phyloP scores from a whole-genome alignment of 2,329 filamentous ascomycete genomes.

The Talaromyces sp. region DNA sequence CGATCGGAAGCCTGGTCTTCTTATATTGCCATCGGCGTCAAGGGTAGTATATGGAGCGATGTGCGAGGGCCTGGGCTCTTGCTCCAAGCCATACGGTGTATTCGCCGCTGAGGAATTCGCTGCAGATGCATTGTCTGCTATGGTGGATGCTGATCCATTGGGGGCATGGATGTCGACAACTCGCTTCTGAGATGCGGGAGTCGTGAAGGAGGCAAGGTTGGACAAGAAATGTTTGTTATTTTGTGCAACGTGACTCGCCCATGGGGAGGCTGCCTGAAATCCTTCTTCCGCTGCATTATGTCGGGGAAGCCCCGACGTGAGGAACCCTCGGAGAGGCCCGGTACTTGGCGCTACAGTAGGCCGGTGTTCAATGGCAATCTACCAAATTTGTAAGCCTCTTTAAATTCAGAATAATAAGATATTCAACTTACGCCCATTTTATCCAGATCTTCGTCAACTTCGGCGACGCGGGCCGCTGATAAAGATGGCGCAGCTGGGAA shows the following conservation, averaged over 20 bases:
- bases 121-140: constrained; percentile 37
- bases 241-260: constrained; percentile 77
- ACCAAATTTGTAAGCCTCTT: neutral
- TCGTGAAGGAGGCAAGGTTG: constrained; percentile 30
- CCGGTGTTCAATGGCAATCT: constrained; percentile 11
- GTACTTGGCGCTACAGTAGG: constrained; percentile 4
- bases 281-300: constrained; percentile 66
- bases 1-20: constrained; percentile 30
- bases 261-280: constrained; percentile 73
- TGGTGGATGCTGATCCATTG: constrained; percentile 42
- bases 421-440: constrained; percentile 71
- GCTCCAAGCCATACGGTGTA: constrained; percentile 37
- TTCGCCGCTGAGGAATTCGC: constrained; percentile 39
- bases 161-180: constrained; percentile 37
- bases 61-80: constrained; percentile 19
- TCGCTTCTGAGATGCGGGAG: constrained; percentile 40
- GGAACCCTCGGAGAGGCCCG: constrained; percentile 4
- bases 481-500: constrained; percentile 94
- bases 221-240: constrained; percentile 23
- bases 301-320: constrained; percentile 24
- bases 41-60: constrained; percentile 22
- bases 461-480: constrained; percentile 61
- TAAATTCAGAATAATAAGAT: too few relatives aligned
- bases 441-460: constrained; percentile 80
- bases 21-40: constrained; percentile 24